phyloP scores from a whole-genome alignment of 140 eudicot species.

The Cichorium intybus region DNA sequence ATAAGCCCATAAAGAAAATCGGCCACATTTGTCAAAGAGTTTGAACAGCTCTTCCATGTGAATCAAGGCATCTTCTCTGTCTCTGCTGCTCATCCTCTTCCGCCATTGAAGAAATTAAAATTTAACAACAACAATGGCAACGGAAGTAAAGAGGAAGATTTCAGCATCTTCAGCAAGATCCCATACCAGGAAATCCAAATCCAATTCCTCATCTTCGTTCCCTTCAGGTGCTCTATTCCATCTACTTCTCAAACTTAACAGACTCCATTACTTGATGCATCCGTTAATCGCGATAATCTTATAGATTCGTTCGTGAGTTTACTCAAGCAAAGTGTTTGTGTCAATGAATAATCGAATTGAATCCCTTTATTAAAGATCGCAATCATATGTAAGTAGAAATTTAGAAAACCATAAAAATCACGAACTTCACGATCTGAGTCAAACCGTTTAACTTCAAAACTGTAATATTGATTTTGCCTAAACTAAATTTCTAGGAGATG shows the following conservation, averaged over 20 bases:
- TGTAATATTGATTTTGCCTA: background rate
- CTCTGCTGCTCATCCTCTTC: background rate
- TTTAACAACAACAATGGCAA: slow-evolving; percentile 43
- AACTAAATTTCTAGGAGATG: background rate
- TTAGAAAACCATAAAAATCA: background rate
- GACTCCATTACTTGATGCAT: background rate
- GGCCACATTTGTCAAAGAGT: background rate
- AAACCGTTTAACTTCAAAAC: background rate
- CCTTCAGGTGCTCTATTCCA: slow-evolving; percentile 21
- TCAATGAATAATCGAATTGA: background rate
- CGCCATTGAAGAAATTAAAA: background rate
- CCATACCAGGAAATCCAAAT: slow-evolving; percentile 33
- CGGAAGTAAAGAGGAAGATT: slow-evolving; percentile 27
- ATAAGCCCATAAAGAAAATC: too few species aligned
- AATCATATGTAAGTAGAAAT: background rate
- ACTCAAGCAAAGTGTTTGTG: background rate
- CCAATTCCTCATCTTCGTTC: slow-evolving; percentile 1
- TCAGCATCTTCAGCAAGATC: slow-evolving; percentile 43
- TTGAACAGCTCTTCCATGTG: background rate
- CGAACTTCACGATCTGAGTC: background rate
- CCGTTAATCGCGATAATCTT: too few species aligned
- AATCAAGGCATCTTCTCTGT: background rate
- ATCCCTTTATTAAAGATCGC: background rate
- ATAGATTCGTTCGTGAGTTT: background rate
- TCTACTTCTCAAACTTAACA: background rate